Conservation (phyloP, 2,329 filamentous ascomycete genomes). For the Dactylellina drechsleri region DNA sequence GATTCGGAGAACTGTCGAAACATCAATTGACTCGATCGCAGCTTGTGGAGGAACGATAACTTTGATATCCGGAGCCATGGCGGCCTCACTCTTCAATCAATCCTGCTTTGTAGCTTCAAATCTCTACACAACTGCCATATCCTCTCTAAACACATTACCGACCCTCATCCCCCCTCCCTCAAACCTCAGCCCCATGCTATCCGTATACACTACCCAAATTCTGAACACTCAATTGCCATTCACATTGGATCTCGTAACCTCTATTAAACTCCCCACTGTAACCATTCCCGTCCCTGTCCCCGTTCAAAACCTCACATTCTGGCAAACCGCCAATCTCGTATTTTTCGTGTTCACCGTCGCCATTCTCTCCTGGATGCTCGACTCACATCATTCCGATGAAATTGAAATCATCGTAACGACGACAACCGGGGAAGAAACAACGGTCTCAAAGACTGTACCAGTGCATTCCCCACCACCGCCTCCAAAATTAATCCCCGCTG, state of each 20-base stretch:
- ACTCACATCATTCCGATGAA: constrained; percentile 45
- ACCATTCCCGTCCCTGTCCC: constrained; percentile 16
- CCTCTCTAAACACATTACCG: constrained; percentile 44
- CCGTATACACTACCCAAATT: constrained; percentile 36
- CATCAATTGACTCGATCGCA: too few species aligned
- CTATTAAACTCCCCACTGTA: constrained; percentile 21
- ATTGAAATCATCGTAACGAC: constrained; percentile 8
- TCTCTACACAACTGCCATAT: constrained; percentile 42
- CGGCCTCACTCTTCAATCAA: constrained; percentile 43
- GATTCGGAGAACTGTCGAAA: too few species aligned
- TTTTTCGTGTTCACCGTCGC: constrained; percentile 44
- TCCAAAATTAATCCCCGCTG: not conserved
- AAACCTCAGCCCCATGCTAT: constrained; percentile 27
- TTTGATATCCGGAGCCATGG: constrained; percentile 3
- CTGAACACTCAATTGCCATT: constrained; percentile 39
- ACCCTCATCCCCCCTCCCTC: constrained; percentile 40
- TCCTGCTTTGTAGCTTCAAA: constrained; percentile 40
- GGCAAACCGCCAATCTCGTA: constrained; percentile 41
- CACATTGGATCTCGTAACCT: constrained; percentile 26
- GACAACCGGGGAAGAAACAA: not conserved
- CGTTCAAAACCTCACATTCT: constrained; percentile 42
- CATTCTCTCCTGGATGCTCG: constrained; percentile 46
- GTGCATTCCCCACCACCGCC: constrained; percentile 11
- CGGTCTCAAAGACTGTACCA: constrained; percentile 5
- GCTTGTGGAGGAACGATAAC: too few species aligned